phyloP scores from a whole-genome alignment of 2,329 filamentous ascomycete genomes.

The Volutella citrinella region DNA sequence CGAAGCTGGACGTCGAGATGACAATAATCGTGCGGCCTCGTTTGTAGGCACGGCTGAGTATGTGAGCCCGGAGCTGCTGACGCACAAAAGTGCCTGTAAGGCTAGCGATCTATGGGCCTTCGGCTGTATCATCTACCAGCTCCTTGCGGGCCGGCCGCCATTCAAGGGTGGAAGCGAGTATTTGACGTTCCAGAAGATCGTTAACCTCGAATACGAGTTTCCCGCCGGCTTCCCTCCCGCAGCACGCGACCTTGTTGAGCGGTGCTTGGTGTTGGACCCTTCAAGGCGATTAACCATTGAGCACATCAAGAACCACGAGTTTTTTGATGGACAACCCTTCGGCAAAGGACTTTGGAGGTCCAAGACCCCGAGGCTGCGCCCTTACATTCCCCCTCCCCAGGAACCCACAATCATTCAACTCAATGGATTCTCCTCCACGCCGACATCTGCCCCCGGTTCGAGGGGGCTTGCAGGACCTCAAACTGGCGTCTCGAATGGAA shows the following conservation, averaged over 20 bases:
- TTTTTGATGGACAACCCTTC: conserved; percentile 85
- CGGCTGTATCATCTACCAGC: conserved; percentile 95
- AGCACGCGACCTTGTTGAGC: conserved; percentile 85
- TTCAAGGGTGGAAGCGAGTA: conserved; percentile 98
- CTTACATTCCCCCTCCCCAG: conserved; percentile 74
- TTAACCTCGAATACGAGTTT: conserved; percentile 90
- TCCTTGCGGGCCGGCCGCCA: conserved; percentile 90
- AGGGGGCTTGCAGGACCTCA: conserved; percentile 34
- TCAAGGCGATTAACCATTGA: conserved; percentile 82
- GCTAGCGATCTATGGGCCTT: conserved; percentile 98
- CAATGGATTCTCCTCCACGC: conserved; percentile 48
- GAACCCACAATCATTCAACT: conserved; percentile 74
- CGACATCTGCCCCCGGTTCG: conserved; percentile 27
- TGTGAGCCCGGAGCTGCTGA: conserved; percentile 94
- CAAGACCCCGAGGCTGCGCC: conserved; percentile 82
- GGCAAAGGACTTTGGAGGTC: conserved; percentile 83
- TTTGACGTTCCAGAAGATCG: conserved; percentile 97
- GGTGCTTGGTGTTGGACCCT: conserved; percentile 86
- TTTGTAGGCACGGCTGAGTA: conserved; percentile 99
- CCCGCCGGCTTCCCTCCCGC: conserved; percentile 82
- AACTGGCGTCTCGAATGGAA: conserved; percentile 40
- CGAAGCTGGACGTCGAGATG: conserved; percentile 33
- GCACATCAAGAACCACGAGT: conserved; percentile 94
- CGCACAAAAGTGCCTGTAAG: conserved; percentile 95
- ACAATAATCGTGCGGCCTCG: conserved; percentile 75